Evolutionary conservation across 192 early-diverging fungal genomes (phyloP), one percentile per base, ranked within the genome.

Genomic region (Dispira simplex): DNA sequence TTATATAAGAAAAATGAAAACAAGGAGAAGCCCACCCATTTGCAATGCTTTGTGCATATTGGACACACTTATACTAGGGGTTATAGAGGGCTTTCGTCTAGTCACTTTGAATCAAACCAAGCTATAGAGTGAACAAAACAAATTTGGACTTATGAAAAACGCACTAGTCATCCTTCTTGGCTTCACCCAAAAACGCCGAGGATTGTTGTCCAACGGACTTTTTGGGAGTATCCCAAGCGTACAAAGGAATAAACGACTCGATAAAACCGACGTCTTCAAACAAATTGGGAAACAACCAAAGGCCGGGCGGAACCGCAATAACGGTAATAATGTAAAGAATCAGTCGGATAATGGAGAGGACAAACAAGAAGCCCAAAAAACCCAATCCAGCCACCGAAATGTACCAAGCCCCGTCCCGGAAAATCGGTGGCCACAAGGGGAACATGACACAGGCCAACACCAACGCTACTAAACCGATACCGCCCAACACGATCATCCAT

Each of bases 281-380:
- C 67, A 98, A 72, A 63, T 97, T 95, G 51, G 96, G 96, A 78
- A 94, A 98, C 14, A 98, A 73, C 96, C 93, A 97, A 64, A 95
- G 81, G 23, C 93, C 91, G 62, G 84, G 84, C 46, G 90, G 86
- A 20, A 82, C 77, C 20, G 79, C 72, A 5, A 82, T 70, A 63
- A 87, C 77, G 47, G 90, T 81, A 8, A 87, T 79, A 54, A 93
- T 65, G 70, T 87, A 98, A 25, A 97, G 68, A 55, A 95, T 81
- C 53, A 93, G 70, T n/a, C 96, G 80, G 27, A 97, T 75, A 47
- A 98, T 81, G 2, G 89, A 87, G 67, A 92, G 78, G 13, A 72
- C 85, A 77, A 97, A 90, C 71, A 98, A 87, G 43, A 97, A 71
- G 20, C 93, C 96, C 57, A 98, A 75, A 16, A 96, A 68, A 14